Conservation (phyloP, 164 flowering plant species). For the Magnolia sinica region DNA sequence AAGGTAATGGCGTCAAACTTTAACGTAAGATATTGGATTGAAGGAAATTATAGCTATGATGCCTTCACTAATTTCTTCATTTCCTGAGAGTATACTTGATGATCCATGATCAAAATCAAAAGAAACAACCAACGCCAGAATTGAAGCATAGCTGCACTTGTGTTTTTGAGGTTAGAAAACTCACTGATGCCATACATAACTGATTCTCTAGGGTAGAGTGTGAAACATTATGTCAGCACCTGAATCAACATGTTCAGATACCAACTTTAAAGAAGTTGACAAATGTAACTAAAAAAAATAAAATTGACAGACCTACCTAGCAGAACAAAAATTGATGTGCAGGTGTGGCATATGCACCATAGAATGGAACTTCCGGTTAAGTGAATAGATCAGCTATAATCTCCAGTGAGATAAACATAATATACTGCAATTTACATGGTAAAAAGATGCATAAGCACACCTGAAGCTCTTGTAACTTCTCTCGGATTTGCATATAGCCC, state of each 20-base stretch:
- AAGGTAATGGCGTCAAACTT: too few species aligned
- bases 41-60: background rate
- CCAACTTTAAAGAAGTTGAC: constrained; percentile 29
- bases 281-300: constrained; percentile 8
- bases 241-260: constrained; percentile 56
- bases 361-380: background rate
- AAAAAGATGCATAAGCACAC: constrained; percentile 26
- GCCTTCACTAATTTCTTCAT: background rate
- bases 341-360: background rate
- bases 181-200: constrained; percentile 37
- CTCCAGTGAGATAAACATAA: background rate
- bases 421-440: background rate
- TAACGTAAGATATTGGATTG: background rate
- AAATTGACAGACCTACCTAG: background rate
- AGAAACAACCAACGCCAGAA: background rate
- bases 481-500: constrained; percentile 98
- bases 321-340: background rate
- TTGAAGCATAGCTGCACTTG: background rate
- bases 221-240: constrained; percentile 63
- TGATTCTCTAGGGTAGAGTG: constrained; percentile 35
- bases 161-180: constrained; percentile 41
- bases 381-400: background rate
- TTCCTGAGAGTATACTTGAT: background rate
- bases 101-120: background rate
- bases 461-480: constrained; percentile 87